These are phyloP conservation scores for Hyparrhenia diplandra DNA, from an alignment of 176 grass and related monocot species.

Conservation along the genomic window DNA sequence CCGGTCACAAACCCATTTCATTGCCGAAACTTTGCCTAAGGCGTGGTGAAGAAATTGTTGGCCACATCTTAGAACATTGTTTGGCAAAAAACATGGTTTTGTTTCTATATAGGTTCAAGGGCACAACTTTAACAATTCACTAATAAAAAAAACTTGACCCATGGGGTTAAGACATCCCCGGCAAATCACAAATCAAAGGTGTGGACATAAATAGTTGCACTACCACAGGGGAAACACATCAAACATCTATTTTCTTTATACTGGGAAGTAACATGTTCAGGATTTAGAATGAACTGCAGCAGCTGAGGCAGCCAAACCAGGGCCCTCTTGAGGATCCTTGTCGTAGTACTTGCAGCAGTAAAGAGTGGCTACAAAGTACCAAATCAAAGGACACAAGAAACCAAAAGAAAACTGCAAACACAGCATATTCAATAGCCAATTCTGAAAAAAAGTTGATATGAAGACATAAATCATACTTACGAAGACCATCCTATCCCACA, in stretches of 20 bases:
- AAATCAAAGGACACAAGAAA: conserved; percentile 84
- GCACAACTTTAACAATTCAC: neutral
- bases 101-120: neutral
- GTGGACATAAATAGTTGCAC: neutral
- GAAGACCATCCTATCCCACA: conserved; percentile 96
- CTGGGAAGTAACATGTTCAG: conserved; percentile 4
- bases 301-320: conserved; percentile 77
- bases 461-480: conserved; percentile 51
- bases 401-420: conserved; percentile 87
- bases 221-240: neutral
- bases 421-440: conserved; percentile 9
- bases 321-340: conserved; percentile 85
- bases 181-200: neutral
- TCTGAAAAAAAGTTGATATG: neutral
- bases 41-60: neutral
- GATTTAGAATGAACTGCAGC: conserved; percentile 52
- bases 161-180: too few species aligned
- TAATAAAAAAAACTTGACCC: too few species aligned
- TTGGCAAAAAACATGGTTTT: neutral
- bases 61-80: neutral
- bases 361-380: conserved; percentile 69
- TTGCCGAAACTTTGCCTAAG: neutral
- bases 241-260: neutral
- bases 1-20: neutral
- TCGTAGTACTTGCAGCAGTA: conserved; percentile 81